Evolutionary conservation across 1,284 basidiomycete species (phyloP), one percentile per base, ranked within the genome.

Genomic region (Malassezia equina): DNA sequence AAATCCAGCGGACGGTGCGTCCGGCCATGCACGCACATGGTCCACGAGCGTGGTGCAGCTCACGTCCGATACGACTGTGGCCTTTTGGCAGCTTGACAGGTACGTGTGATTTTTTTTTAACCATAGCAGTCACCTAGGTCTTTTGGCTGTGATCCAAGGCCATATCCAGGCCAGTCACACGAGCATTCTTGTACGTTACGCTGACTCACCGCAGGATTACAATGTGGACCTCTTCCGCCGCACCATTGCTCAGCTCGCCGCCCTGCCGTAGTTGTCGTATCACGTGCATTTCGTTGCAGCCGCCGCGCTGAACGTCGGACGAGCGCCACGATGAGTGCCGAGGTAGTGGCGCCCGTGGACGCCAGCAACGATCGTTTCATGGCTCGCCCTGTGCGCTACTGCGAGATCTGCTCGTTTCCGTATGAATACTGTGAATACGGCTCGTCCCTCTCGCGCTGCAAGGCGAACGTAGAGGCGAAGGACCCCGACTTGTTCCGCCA

Each of bases 181-280:
- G 21, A 88, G 88, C 15, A 78, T 91, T 59, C 81, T 95, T 9
- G 55, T 58, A 50, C 46, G 55, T 58, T 1, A 7, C 25, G 15
- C 5, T 25, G 23, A 21, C 47, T 43, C 15, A 54, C 45, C 11
- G 17, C 23, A 58, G 40, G 90, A 95, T 74, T 93, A 88, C 76
- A 96, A 96, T 67, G 84, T 95, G 5, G 85, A 89, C 19, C 88
- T 86, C 75, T 85, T 95, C 75, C 74, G 79, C 11, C 75, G 78
- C 23, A 79, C 79, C 3, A 75, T 81, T 0, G 69, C 77, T 45
- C 65, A 76, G 36, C 76, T 79, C 51, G 60, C 57, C 40, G 66
- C 65, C 1, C 56, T 31, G 15, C 41, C 23, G 24, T 40, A 33
- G 34, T 13, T 27, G n/a, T n/a, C n/a, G n/a, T n/a, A 13, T 24